Base-by-base conservation (phyloP, 176 grass and related monocot species). In the Raddia distichophylla region DNA sequence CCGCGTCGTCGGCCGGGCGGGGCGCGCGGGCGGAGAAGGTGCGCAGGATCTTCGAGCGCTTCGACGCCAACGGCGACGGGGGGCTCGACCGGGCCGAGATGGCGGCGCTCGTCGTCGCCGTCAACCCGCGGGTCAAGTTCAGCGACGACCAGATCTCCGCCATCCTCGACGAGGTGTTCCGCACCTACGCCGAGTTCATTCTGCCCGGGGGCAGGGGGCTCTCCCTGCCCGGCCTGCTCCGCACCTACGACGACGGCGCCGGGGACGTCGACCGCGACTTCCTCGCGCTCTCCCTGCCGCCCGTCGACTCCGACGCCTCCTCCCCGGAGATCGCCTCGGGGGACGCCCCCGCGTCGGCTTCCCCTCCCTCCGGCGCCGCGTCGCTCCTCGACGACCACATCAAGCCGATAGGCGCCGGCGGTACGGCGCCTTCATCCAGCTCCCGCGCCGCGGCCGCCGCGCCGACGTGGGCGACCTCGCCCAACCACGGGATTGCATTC, bases 261-360 rank as follows among this genome's bases (percentile, higher is more conserved):
- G 96, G 96, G 16, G 96, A 95, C 67, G 90, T 99, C 50, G 96
- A 95, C 81, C 96, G 93, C 46, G 96, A 99, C 85, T 99, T 99
- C 79, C 88, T 90, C 70, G 93, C 96, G 61, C 89, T 98, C 15
- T 70, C 87, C 33, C 82, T 93, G 1, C 76, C 88, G 33, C 22
- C 79, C 18, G 40, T 91, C 42, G 90, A 89, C 18, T 94, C 86
- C 33, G 88, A 76, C 44, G 75, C 82, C 6, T 89, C 78, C 7
- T 87, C 87, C 40, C 77, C 74, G 34, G 69, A 69, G 15, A 78
- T 88, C 57, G 85, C 77, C 12, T 34, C 10, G 27, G 87, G 80
- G 32, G 76, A 73, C 42, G 69, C 51, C 60, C 19, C 56, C 2
- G 22, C 73, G 3, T 57, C 67, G 13, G 32, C 84, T 3, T 76